Base-by-base conservation (phyloP, 768 basidiomycete genomes). In the Russula brevipes region DNA sequence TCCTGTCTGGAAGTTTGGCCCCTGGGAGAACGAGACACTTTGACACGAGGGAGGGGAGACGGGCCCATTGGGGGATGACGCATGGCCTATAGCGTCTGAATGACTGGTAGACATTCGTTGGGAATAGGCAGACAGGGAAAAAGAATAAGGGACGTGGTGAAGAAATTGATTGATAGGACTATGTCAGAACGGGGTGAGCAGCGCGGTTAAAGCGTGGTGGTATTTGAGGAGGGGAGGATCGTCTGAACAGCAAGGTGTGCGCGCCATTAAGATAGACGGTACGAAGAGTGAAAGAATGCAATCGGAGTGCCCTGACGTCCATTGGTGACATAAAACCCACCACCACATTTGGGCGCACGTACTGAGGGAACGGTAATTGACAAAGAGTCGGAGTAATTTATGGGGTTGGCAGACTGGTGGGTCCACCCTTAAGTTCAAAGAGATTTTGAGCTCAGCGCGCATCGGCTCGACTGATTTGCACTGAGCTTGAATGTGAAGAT, bases 401-500 rank as follows among this genome's bases (percentile, higher is more conserved):
- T 30, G 19, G 36, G 9, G 45, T 39, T 30, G 36, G 14, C 12
- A 31, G 24, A 14, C 33, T 5, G 11, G 42, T 36, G 24, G 24
- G 35, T 17, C 24, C 16, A 44, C 46, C 57, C 51, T 58, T 46
- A 41, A 63, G 17, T 17, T 6, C 53, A 39, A 9, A 24, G 38
- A 9, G 45, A 31, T 49, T 63, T 63, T 24, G 46, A 63, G 59
- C 62, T 63, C 62, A 63, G 62, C 57, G 57, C 45, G 39, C 30
- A 53, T 45, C 44, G 47, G 55, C 31, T 30, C 5, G 45, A n/a
- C 1, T 45, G 42, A 47, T 39, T 14, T 57, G 44, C 55, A 19
- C 33, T 19, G 42, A 35, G 42, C 24, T 35, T 31, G 31, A 55
- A 24, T 30, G 19, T n/a, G 42, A 11, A 30, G 30, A 42, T 30